Conservation (phyloP, 1,139 yeast genomes). For the Debaryomyces coudertii region DNA sequence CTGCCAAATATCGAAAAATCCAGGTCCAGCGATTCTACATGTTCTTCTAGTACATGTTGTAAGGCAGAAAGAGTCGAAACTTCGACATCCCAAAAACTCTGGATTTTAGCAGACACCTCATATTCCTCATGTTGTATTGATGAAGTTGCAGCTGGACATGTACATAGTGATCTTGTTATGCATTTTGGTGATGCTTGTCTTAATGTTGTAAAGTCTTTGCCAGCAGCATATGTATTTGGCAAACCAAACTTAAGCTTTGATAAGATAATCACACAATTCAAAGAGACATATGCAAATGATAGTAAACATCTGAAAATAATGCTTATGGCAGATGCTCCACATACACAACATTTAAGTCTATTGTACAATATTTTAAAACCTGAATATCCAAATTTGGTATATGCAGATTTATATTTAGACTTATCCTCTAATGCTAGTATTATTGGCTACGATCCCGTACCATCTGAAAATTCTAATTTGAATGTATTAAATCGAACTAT, state of each 20-base stretch:
- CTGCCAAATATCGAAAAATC: background rate
- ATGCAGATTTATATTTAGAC: slow-evolving; percentile 52
- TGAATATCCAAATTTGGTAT: slow-evolving; percentile 47
- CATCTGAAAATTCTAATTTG: slow-evolving; percentile 2
- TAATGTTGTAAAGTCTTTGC: slow-evolving; percentile 71
- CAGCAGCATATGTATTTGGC: slow-evolving; percentile 79
- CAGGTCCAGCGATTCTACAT: background rate
- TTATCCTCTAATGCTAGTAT: slow-evolving; percentile 33
- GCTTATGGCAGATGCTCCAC: slow-evolving; percentile 71
- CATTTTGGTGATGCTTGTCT: slow-evolving; percentile 97
- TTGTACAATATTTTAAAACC: slow-evolving; percentile 37
- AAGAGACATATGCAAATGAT: slow-evolving; percentile 30
- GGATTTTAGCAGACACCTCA: slow-evolving; percentile 92
- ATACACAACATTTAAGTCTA: slow-evolving; percentile 43
- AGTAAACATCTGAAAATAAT: slow-evolving; percentile 46
- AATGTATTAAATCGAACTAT: slow-evolving; percentile 28
- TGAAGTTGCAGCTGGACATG: slow-evolving; percentile 96
- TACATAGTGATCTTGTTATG: slow-evolving; percentile 77
- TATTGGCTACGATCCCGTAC: slow-evolving; percentile 42
- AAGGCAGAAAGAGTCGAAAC: background rate
- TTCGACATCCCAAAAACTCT: slow-evolving; percentile 40
- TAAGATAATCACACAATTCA: slow-evolving; percentile 37
- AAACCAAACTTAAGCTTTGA: slow-evolving; percentile 54
- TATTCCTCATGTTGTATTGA: slow-evolving; percentile 96
- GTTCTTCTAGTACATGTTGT: slow-evolving; percentile 4